These are phyloP conservation scores for Geotrichum ghanense DNA, from an alignment of 805 yeast species.

Conservation along the genomic window DNA sequence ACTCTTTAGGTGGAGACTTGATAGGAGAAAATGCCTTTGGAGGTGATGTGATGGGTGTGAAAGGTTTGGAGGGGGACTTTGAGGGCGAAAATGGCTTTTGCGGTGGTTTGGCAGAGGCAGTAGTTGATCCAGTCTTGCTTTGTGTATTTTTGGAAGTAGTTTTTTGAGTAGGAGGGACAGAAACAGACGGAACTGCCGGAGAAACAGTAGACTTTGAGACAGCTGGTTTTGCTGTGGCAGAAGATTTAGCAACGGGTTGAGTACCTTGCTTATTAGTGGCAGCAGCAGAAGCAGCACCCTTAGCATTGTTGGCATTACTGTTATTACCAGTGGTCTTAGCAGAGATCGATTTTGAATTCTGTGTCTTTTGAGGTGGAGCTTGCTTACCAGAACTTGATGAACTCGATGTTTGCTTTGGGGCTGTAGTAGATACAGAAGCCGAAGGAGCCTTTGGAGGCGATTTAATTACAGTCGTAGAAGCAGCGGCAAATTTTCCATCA, in stretches of 20 bases:
- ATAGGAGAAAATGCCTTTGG: neutral
- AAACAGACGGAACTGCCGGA: no score
- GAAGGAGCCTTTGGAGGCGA: conserved; percentile 1
- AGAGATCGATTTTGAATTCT: no score
- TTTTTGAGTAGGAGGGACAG: conserved; percentile 1
- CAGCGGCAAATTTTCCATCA: no score
- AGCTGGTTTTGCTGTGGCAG: conserved; percentile 1
- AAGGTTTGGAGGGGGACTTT: conserved; percentile 5
- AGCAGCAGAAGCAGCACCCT: conserved; percentile 13
- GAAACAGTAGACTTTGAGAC: neutral
- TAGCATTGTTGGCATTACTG: neutral
- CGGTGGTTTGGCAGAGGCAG: neutral
- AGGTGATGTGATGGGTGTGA: conserved; percentile 6
- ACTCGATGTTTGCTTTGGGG: conserved; percentile 3
- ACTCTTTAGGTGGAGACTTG: conserved; percentile 5
- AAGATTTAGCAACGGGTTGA: conserved; percentile 3
- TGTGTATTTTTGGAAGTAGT: neutral
- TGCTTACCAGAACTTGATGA: conserved; percentile 8
- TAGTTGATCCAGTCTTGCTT: neutral
- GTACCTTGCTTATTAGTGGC: conserved; percentile 10
- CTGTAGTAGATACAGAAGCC: neutral
- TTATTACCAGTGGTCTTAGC: no score
- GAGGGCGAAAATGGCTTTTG: neutral
- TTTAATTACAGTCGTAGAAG: neutral
- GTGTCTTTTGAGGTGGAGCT: no score